These are phyloP conservation scores for Omphalotus guepiniiformis DNA, from an alignment of 768 basidiomycete species.

Conservation along the genomic window DNA sequence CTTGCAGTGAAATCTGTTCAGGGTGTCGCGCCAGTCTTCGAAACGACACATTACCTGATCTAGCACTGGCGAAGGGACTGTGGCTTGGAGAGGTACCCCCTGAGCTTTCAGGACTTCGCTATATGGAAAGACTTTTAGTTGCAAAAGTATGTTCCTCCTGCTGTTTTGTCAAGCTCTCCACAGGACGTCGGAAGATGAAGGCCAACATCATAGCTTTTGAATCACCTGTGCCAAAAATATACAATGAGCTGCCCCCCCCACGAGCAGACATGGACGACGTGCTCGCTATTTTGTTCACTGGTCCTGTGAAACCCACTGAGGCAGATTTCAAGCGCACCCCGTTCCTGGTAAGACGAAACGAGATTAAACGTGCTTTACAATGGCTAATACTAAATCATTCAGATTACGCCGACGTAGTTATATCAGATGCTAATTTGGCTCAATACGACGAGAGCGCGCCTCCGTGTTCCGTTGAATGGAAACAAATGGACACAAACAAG, in stretches of 20 bases:
- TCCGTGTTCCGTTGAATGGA: constrained; percentile 23
- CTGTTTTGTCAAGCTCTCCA: constrained; percentile 15
- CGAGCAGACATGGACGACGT: constrained; percentile 25
- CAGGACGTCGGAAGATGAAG: constrained; percentile 12
- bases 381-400: constrained; percentile 34
- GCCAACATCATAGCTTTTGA: constrained; percentile 9
- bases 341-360: constrained; percentile 23
- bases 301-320: constrained; percentile 20
- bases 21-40: neutral
- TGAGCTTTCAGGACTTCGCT: constrained; percentile 13
- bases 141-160: constrained; percentile 13
- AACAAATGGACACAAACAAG: constrained; percentile 14
- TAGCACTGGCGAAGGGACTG: constrained; percentile 20
- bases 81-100: constrained; percentile 22
- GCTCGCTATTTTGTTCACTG: constrained; percentile 30
- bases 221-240: constrained; percentile 15
- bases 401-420: constrained; percentile 27
- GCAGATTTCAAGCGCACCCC: constrained; percentile 23
- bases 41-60: constrained; percentile 7
- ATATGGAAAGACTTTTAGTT: constrained; percentile 18
- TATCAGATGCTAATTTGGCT: constrained; percentile 22
- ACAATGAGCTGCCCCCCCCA: constrained; percentile 17
- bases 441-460: constrained; percentile 19
- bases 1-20: neutral
- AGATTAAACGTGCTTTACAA: constrained; percentile 23